phyloP scores from a whole-genome alignment of 352 stramenopile species.

The Phytophthora palmivora region DNA sequence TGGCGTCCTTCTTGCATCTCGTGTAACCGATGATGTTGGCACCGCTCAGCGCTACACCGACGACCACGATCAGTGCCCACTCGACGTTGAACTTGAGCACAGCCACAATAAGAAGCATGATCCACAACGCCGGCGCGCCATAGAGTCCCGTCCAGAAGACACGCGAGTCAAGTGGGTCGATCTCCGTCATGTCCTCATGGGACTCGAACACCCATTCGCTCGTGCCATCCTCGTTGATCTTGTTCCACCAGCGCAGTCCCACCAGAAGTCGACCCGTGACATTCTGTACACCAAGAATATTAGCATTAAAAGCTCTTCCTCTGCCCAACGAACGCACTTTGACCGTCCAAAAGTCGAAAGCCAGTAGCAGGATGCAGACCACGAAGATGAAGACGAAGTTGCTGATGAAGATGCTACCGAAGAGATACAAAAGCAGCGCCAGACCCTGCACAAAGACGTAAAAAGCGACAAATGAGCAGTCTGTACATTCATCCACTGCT shows the following conservation, averaged over 20 bases:
- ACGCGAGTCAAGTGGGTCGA: slow-evolving; percentile 88
- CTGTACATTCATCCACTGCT: neutral
- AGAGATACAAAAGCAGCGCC: slow-evolving; percentile 95
- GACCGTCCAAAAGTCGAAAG: slow-evolving; percentile 99
- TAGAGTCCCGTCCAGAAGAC: slow-evolving; percentile 98
- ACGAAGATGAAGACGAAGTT: slow-evolving; percentile 98
- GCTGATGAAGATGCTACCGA: slow-evolving; percentile 89
- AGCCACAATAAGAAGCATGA: slow-evolving; percentile 90
- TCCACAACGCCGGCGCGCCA: slow-evolving; percentile 92
- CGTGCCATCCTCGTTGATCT: slow-evolving; percentile 94
- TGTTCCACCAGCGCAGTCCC: slow-evolving; percentile 98
- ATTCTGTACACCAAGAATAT: slow-evolving; percentile 56
- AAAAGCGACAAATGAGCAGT: slow-evolving; percentile 4
- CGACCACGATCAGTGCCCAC: slow-evolving; percentile 94
- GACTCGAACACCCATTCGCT: slow-evolving; percentile 98
- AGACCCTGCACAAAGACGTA: slow-evolving; percentile 41
- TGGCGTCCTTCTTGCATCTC: slow-evolving; percentile 94
- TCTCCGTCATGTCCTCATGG: slow-evolving; percentile 90
- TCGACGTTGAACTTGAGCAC: slow-evolving; percentile 95
- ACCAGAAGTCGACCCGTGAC: slow-evolving; percentile 91
- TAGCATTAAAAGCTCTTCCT: too few relatives aligned
- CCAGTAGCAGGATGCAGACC: slow-evolving; percentile 95
- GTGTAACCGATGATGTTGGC: slow-evolving; percentile 99
- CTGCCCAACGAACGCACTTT: slow-evolving; percentile 66
- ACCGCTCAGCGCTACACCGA: slow-evolving; percentile 91